These are phyloP conservation scores for Blumeriella jaapii DNA, from an alignment of 2,329 filamentous ascomycete genomes.

Conservation along the genomic window DNA sequence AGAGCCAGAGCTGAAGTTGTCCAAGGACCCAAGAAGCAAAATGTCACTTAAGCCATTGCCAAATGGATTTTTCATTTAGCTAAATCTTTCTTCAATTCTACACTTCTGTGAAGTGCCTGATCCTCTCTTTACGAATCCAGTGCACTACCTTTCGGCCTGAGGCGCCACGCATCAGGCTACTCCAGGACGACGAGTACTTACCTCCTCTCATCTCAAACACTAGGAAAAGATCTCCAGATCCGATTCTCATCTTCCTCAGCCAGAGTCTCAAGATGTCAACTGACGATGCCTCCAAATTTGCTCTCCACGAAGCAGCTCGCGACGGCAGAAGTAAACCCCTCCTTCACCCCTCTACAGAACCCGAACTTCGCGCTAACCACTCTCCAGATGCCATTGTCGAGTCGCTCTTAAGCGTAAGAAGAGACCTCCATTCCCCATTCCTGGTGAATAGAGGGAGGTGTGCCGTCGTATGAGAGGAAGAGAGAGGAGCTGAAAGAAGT, in stretches of 20 bases:
- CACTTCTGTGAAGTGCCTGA: too few relatives aligned
- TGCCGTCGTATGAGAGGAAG: too few relatives aligned
- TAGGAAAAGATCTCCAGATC: too few relatives aligned
- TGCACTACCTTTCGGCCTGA: too few relatives aligned
- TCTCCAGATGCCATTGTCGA: slow-evolving; percentile 57
- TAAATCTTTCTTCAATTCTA: too few relatives aligned
- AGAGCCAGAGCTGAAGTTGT: too few relatives aligned
- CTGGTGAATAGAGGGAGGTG: too few relatives aligned
- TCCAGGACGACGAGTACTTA: slow-evolving; percentile 7
- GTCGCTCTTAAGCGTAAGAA: slow-evolving; percentile 55
- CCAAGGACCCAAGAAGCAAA: too few relatives aligned
- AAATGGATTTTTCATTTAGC: too few relatives aligned
- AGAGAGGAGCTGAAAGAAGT: background rate
- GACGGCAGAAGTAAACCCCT: slow-evolving; percentile 67
- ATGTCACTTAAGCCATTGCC: too few relatives aligned
- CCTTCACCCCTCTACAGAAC: slow-evolving; percentile 4
- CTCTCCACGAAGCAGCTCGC: slow-evolving; percentile 76
- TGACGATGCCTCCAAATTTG: slow-evolving; percentile 51
- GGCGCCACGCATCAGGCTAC: slow-evolving; percentile 6
- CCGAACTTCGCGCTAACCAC: slow-evolving; percentile 4
- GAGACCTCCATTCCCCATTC: background rate
- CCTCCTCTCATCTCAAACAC: slow-evolving; percentile 1
- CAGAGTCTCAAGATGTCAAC: slow-evolving; percentile 5
- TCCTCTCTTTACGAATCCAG: too few relatives aligned
- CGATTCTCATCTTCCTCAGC: background rate